Conservation (phyloP, 495 filamentous ascomycete species). For the Aeminium ludgeri region DNA sequence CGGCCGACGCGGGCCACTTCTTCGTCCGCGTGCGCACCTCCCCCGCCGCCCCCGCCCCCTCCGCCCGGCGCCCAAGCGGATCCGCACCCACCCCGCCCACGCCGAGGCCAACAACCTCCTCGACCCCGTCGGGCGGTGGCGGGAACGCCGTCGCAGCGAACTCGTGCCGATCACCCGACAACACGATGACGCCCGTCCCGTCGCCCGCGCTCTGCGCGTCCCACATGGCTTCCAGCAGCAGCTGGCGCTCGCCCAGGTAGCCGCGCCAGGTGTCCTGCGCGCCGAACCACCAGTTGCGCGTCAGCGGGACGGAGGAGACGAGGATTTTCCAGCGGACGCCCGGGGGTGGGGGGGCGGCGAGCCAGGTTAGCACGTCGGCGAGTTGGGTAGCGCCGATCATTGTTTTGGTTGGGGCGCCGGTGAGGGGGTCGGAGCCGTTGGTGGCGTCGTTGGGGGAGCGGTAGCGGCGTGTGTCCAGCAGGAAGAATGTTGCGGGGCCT, state of each 20-base stretch:
- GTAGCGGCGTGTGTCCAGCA: constrained; percentile 83
- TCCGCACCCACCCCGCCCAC: constrained; percentile 7
- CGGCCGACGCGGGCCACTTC: constrained; percentile 38
- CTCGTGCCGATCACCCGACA: constrained; percentile 86
- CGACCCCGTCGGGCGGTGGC: constrained; percentile 34
- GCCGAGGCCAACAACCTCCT: constrained; percentile 14
- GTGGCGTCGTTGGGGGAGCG: constrained; percentile 43
- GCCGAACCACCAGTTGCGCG: constrained; percentile 85
- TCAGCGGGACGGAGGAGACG: constrained; percentile 77
- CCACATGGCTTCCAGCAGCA: constrained; percentile 83
- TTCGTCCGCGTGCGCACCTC: constrained; percentile 17
- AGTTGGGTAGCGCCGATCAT: constrained; percentile 77
- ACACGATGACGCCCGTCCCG: constrained; percentile 63
- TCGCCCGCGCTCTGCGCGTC: constrained; percentile 45
- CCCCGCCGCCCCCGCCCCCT: constrained; percentile 13
- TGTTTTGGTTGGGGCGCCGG: constrained; percentile 44
- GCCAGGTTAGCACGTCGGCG: constrained; percentile 57
- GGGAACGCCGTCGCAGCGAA: constrained; percentile 85
- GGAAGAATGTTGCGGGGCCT: constrained; percentile 84
- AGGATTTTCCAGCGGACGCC: constrained; percentile 90
- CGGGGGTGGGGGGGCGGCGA: constrained; percentile 46
- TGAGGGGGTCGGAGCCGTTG: constrained; percentile 21
- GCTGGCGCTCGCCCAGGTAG: constrained; percentile 60
- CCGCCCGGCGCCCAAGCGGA: background rate
- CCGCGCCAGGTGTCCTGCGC: constrained; percentile 82